Percentiles rank a stretch among this genome's conserved stretches.
Conservation (phyloP, 257 asterid species). For the Ocimum tenuiflorum region DNA sequence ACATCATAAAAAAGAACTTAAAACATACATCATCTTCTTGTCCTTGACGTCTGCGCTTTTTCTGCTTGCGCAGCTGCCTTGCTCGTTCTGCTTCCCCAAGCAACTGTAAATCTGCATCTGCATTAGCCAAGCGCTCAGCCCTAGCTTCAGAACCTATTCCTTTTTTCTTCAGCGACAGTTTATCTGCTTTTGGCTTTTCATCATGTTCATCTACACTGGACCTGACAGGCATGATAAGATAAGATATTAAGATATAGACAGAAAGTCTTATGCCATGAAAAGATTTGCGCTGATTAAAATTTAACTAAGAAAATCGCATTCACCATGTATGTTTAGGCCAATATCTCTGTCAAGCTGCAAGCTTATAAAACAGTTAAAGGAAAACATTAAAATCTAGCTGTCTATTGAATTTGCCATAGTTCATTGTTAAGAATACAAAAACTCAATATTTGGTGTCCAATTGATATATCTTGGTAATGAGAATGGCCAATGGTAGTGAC, state of each 20-base stretch:
- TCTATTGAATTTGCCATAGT: background rate
- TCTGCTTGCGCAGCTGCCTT: slow-evolving; percentile 73
- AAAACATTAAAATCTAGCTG: background rate
- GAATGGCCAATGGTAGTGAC: background rate
- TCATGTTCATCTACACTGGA: slow-evolving; percentile 39
- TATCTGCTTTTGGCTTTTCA: slow-evolving; percentile 61
- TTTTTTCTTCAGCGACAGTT: slow-evolving; percentile 65
- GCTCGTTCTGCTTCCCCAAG: slow-evolving; percentile 76
- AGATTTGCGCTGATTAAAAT: background rate
- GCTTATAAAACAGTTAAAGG: background rate
- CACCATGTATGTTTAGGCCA: background rate
- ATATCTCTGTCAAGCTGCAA: background rate
- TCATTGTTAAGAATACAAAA: background rate
- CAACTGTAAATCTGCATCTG: slow-evolving; percentile 86
- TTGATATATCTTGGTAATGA: background rate
- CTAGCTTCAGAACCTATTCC: slow-evolving; percentile 92
- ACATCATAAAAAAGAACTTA: background rate
- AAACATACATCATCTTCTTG: slow-evolving; percentile 80
- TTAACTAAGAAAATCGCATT: background rate
- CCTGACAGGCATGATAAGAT: slow-evolving; percentile 35
- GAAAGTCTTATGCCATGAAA: slow-evolving; percentile 5
- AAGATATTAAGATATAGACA: background rate
- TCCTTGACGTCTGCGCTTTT: slow-evolving; percentile 84
- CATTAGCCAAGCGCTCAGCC: slow-evolving; percentile 75
- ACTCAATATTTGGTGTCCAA: background rate